Evolutionary conservation across 78 protist genomes (phyloP), one percentile per base, ranked within the genome.

Genomic region (Speleostelium caveatum): DNA sequence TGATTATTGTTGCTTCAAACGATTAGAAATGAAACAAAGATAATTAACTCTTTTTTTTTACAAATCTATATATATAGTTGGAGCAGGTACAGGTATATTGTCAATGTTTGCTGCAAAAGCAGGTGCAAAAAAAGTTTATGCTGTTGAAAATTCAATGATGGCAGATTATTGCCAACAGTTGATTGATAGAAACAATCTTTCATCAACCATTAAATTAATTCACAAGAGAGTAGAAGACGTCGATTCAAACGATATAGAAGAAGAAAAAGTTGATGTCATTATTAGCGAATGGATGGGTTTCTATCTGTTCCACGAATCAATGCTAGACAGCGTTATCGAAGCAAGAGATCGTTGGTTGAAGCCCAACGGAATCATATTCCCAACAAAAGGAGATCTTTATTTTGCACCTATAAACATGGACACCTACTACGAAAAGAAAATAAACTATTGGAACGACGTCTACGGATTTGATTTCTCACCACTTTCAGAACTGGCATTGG

Each of bases 261-360:
- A 45, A 14, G 42, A 94, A 62, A 62, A 90, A 42, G 97, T 96
- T 12, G 97, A 96, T 61, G 61, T 96, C 0, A 95, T 96, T 35
- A 66, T 96, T n/a, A 87, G 95, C 17, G 97, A 96, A 63, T 96
- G 97, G 97, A 96, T 96, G 97, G 97, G 97, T 32, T 96, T 94
- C 71, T 92, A 86, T 72, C 79, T 96, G 42, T 62, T 96, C 5
- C 95, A 94, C 53, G 97, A 95, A 90, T 39, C 86, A 38, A 95
- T 95, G 97, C 74, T 94, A 42, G 91, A 94, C 36, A 77, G 95
- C 26, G 97, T 95, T 2, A 24, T 95, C 17, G 33, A 38, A 28
- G 97, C 97, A 30, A 88, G 97, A 51, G 96, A 95, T 63, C 66
- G 65, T 38, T 94, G 74, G 75, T 76, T 95, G 17, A 73, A 69